Evolutionary conservation across 345 rosid species (phyloP).

Genomic region (Eucalyptus sp.): DNA sequence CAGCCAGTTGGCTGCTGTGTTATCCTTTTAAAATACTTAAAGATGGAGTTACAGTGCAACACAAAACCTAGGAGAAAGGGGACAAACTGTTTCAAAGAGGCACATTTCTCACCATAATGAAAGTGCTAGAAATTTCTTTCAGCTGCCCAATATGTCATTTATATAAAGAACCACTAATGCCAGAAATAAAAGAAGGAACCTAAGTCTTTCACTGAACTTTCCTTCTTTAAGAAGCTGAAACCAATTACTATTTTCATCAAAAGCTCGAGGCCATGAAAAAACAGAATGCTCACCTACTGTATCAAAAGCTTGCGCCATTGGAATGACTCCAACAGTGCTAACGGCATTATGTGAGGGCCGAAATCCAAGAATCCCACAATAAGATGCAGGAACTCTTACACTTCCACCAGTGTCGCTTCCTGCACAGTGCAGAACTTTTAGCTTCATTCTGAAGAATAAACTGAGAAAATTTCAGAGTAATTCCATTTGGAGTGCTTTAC

Average conservation of each 20-base stretch:
- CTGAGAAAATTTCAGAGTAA: background rate
- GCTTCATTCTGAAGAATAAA: background rate
- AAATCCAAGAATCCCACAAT: constrained; percentile 5
- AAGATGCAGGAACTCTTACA: constrained; percentile 1
- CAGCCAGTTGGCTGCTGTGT: background rate
- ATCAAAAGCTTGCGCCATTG: background rate
- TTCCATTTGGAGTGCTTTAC: constrained; percentile 12
- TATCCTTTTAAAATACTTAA: background rate
- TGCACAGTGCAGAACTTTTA: background rate
- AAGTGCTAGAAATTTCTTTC: background rate
- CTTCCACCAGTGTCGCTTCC: constrained; percentile 1
- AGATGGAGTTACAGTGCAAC: background rate
- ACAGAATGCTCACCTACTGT: background rate
- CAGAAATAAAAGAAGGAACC: background rate
- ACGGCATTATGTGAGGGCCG: background rate
- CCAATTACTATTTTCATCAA: background rate
- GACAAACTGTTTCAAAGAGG: background rate
- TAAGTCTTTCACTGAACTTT: background rate
- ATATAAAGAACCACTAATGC: background rate
- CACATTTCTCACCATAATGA: background rate
- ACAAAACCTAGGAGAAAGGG: background rate
- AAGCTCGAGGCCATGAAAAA: background rate
- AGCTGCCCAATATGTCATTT: background rate
- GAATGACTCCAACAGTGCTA: background rate
- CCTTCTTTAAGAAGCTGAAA: background rate